Percentiles rank a stretch among this genome's conserved stretches.
These are phyloP conservation scores for Raphanus hybrid DNA, from an alignment of 441 rosid genomes.

Conservation along the genomic window DNA sequence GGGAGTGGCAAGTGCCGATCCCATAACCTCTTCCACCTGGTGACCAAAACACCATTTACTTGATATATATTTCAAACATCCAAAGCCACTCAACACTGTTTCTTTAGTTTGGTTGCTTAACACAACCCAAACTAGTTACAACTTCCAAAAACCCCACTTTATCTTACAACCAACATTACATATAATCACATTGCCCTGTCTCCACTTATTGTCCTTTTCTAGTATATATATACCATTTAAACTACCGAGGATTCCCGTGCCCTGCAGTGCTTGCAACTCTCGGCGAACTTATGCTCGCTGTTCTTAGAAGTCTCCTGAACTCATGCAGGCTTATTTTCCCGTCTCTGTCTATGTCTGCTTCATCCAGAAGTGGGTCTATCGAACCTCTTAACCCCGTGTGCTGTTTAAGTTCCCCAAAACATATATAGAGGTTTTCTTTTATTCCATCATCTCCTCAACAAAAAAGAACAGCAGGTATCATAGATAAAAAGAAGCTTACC, in stretches of 20 bases:
- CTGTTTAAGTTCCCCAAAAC: conserved; percentile 51
- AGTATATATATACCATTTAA: background rate
- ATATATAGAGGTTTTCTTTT: background rate
- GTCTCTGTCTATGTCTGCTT: conserved; percentile 96
- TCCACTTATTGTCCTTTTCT: conserved; percentile 15
- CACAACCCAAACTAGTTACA: conserved; percentile 31
- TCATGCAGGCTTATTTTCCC: conserved; percentile 94
- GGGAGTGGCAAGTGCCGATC: conserved; percentile 22
- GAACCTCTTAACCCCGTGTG: conserved; percentile 96
- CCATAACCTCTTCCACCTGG: background rate
- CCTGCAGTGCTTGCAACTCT: conserved; percentile 58
- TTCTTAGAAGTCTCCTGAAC: conserved; percentile 92
- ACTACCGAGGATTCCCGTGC: conserved; percentile 42
- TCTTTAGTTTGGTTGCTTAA: conserved; percentile 19
- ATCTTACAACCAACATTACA: conserved; percentile 37
- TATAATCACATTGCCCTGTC: conserved; percentile 6
- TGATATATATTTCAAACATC: background rate
- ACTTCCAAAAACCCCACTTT: conserved; percentile 6
- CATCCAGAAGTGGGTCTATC: conserved; percentile 92
- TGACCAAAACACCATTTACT: background rate
- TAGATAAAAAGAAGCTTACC: conserved; percentile 47
- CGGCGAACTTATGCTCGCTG: conserved; percentile 86
- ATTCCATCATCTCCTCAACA: conserved; percentile 14
- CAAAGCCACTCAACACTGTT: conserved; percentile 4
- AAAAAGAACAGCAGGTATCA: background rate